A percentile compares a stretch with the other conserved stretches of the same genome.
Evolutionary conservation across 2,329 filamentous ascomycete species (phyloP).

Genomic region (Colletotrichum filicis): DNA sequence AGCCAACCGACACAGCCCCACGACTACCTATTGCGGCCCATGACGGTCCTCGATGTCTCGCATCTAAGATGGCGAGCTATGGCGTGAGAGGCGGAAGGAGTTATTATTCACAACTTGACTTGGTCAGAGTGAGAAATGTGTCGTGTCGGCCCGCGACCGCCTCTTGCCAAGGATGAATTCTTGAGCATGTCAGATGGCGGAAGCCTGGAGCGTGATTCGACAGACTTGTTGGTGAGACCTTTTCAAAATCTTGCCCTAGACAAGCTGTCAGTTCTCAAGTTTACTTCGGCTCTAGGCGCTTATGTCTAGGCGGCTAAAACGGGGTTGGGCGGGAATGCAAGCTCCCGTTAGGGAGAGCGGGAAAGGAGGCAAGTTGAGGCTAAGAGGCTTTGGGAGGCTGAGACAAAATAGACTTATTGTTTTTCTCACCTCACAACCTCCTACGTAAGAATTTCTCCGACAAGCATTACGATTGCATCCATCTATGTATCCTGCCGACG

Average conservation of each 20-base stretch:
- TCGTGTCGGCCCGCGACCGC: background rate
- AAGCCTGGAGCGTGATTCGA: background rate
- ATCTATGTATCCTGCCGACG: background rate
- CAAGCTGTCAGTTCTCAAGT: conserved; percentile 1
- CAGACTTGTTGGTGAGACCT: background rate
- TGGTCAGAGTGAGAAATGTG: background rate
- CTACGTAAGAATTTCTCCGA: background rate
- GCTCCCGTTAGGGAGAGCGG: conserved; percentile 7
- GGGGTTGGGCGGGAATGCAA: background rate
- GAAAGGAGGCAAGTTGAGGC: conserved; percentile 22
- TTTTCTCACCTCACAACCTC: background rate
- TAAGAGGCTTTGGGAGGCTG: conserved; percentile 9
- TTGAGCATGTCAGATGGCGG: conserved; percentile 1
- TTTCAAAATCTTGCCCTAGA: background rate
- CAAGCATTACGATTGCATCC: background rate
- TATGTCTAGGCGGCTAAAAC: background rate
- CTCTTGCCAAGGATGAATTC: conserved; percentile 14
- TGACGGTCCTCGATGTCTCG: conserved; percentile 3
- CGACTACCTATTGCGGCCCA: conserved; percentile 13
- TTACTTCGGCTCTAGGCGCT: background rate
- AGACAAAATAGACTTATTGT: conserved; percentile 20
- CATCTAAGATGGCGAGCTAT: conserved; percentile 15
- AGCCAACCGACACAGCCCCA: background rate
- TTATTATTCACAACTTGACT: background rate
- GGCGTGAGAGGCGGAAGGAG: background rate